Evolutionary conservation across 257 asterid species (phyloP), one percentile per base, ranked within the genome.

Genomic region (Rubia yunnanensis): DNA sequence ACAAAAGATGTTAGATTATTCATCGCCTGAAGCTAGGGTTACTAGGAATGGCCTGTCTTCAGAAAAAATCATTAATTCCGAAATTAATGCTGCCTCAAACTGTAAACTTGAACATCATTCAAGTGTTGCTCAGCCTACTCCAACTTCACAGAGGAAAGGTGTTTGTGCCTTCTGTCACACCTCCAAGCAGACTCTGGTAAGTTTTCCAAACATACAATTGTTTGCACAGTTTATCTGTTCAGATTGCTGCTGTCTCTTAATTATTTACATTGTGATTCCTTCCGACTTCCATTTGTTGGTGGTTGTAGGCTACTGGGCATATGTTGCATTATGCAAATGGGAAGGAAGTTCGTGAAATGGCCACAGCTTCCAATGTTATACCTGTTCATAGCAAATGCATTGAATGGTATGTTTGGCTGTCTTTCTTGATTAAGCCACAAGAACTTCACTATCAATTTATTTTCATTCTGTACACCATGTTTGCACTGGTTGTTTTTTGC

Each of bases 101-200:
- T 30, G 52, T 77, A 83, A 70, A 70, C 36, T 50, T 52, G 48
- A 60, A 58, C 82, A 77, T 32, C 70, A 71, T 30, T 76, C 72
- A 66, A 18, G 72, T 72, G 57, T 64, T 65, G 73, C 65, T 48
- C 70, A 83, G 69, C 66, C 77, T 57, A 64, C 34, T 20, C 78
- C 60, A 49, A 73, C 62, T 30, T 30, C 67, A 24, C 83, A 65
- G 64, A 70, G 71, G 63, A 81, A 70, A 70, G 72, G 76, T 66
- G 67, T 70, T 41, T 92, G 99, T 82, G 91, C 83, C 41, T 86
- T 92, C 75, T 92, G 99, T 81, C 87, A 83, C 61, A 78, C 95
- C 63, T 82, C 96, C 34, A 72, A 75, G 70, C 68, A 81, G 68
- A 76, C 90, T 56, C 89, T 86, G 62, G 99, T 92, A 82, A 80